Conservation (phyloP, 495 filamentous ascomycete genomes). For the Aspergillus conjunctus region DNA sequence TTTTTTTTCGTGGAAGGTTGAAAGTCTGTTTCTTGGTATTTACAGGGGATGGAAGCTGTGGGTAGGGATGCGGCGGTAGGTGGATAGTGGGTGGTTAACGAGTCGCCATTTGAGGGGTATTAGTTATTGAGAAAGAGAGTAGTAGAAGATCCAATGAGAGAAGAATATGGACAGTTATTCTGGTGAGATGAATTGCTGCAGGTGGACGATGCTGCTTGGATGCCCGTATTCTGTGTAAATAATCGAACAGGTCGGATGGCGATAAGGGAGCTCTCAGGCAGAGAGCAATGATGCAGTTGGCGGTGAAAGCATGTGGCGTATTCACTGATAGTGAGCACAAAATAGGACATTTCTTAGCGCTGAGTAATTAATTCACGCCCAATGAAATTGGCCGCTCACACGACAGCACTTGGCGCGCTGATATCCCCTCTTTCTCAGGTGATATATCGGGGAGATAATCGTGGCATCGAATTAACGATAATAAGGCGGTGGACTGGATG, state of each 20-base stretch:
- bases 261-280: background rate
- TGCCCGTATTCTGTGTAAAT: background rate
- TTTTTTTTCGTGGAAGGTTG: background rate
- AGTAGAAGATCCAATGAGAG: background rate
- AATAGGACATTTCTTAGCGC: background rate
- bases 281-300: constrained; percentile 11
- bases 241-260: background rate
- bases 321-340: background rate
- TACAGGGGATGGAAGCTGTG: constrained; percentile 1
- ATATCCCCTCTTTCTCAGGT: too few relatives aligned
- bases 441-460: too few relatives aligned
- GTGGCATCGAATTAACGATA: too few relatives aligned
- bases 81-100: constrained; percentile 1
- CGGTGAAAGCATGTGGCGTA: constrained; percentile 17
- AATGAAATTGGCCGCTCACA: too few relatives aligned
- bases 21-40: background rate
- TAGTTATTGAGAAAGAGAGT: background rate
- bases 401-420: too few relatives aligned
- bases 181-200: background rate
- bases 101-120: background rate
- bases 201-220: background rate
- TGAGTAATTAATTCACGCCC: too few relatives aligned
- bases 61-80: background rate
- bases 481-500: too few relatives aligned
- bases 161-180: background rate